Evolutionary conservation across 169 alveolate genomes (phyloP).

Genomic region (Babesia gibsoni): DNA sequence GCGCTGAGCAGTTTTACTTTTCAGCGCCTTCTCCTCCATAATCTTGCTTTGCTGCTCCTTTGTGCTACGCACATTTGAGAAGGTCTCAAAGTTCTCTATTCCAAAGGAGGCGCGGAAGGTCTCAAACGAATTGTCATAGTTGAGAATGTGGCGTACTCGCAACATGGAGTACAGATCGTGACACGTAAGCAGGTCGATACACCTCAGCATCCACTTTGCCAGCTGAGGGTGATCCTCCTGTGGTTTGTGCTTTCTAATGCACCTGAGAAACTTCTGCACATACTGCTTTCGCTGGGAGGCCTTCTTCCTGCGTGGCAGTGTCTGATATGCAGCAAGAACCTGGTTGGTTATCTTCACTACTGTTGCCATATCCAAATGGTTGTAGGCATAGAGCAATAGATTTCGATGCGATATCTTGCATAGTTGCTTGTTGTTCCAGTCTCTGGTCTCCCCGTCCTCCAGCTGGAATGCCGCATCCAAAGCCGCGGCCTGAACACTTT

Average conservation of each 20-base stretch:
- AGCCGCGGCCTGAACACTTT: neutral
- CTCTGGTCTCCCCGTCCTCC: constrained; percentile 12
- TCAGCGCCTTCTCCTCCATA: constrained; percentile 42
- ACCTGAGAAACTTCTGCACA: constrained; percentile 23
- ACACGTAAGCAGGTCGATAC: constrained; percentile 51
- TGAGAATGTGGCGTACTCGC: constrained; percentile 47
- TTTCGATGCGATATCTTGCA: constrained; percentile 61
- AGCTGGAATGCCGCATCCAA: constrained; percentile 21
- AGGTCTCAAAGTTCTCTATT: constrained; percentile 51
- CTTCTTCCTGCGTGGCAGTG: constrained; percentile 30
- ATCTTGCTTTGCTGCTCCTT: constrained; percentile 40
- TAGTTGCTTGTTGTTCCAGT: constrained; percentile 46
- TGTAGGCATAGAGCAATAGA: constrained; percentile 39
- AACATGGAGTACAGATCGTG: constrained; percentile 51
- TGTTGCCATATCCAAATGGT: constrained; percentile 40
- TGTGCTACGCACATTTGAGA: constrained; percentile 40
- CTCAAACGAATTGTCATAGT: constrained; percentile 62
- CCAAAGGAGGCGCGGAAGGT: constrained; percentile 59
- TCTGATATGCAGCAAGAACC: constrained; percentile 58
- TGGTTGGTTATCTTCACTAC: constrained; percentile 48
- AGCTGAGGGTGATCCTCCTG: constrained; percentile 42
- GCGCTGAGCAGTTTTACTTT: constrained; percentile 41
- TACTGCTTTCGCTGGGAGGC: constrained; percentile 38
- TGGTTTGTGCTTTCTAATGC: constrained; percentile 42
- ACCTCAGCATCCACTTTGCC: constrained; percentile 27